phyloP scores from a whole-genome alignment of 2,329 filamentous ascomycete species.

The Stachybotrys chartarum region DNA sequence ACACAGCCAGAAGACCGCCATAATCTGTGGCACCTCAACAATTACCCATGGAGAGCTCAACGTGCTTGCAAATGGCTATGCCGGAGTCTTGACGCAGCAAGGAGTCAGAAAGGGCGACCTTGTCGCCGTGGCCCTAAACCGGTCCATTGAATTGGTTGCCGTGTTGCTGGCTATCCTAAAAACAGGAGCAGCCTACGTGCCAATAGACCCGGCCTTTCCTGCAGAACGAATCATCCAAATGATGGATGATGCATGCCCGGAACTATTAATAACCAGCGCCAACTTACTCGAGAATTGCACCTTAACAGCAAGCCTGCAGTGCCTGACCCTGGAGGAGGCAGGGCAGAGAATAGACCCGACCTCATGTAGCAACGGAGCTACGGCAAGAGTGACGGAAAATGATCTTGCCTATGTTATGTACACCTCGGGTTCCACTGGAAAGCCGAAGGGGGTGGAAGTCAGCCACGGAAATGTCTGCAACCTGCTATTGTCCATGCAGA shows the following conservation, averaged over 20 bases:
- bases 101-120: conserved; percentile 5
- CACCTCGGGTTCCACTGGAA: conserved; percentile 17
- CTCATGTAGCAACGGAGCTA: background rate
- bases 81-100: conserved; percentile 1
- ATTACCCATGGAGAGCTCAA: conserved; percentile 6
- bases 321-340: conserved; percentile 1
- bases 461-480: conserved; percentile 9
- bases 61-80: conserved; percentile 4
- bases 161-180: conserved; percentile 9
- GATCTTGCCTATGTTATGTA: conserved; percentile 25
- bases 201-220: conserved; percentile 9
- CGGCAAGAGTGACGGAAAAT: background rate
- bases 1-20: conserved; percentile 3
- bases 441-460: conserved; percentile 32
- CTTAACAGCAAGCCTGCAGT: background rate
- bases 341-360: background rate
- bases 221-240: conserved; percentile 9
- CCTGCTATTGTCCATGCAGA: conserved; percentile 5
- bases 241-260: conserved; percentile 7
- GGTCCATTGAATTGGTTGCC: conserved; percentile 9
- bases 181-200: conserved; percentile 10
- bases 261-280: conserved; percentile 6
- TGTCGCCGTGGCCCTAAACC: conserved; percentile 7
- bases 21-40: conserved; percentile 4
- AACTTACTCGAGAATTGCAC: background rate